Evolutionary conservation across 169 alveolate species (phyloP).

Genomic region (Cryptosporidium ubiquitum): DNA sequence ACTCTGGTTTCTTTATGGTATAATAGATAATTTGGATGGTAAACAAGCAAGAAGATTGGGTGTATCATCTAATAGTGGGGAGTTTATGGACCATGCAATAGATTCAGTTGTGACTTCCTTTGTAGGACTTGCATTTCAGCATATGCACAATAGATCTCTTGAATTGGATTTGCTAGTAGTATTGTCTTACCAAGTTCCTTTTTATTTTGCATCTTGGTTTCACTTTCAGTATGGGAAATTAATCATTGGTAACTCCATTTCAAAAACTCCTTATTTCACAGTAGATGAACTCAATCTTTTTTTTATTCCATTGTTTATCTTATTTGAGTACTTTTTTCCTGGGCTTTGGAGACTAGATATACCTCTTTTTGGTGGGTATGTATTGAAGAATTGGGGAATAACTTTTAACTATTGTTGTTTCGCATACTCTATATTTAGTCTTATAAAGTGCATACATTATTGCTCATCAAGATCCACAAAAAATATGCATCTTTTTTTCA

Average conservation of each 20-base stretch:
- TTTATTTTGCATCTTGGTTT: slow-evolving; percentile 70
- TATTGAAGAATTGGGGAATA: slow-evolving; percentile 14
- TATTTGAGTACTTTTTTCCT: slow-evolving; percentile 40
- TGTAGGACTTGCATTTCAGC: slow-evolving; percentile 55
- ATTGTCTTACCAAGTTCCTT: slow-evolving; percentile 51
- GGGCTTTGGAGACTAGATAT: slow-evolving; percentile 32
- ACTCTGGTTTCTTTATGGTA: slow-evolving; percentile 56
- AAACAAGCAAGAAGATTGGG: slow-evolving; percentile 76
- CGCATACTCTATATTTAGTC: slow-evolving; percentile 7
- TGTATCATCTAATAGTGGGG: slow-evolving; percentile 70
- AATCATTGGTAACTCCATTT: slow-evolving; percentile 47
- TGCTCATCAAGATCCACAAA: neutral
- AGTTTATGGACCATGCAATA: slow-evolving; percentile 72
- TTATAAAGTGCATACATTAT: neutral
- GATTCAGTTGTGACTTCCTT: slow-evolving; percentile 67
- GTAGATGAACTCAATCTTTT: slow-evolving; percentile 67
- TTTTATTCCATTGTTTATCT: slow-evolving; percentile 36
- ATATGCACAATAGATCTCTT: slow-evolving; percentile 31
- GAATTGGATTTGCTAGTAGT: slow-evolving; percentile 12
- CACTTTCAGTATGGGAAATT: slow-evolving; percentile 62
- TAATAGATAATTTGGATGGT: slow-evolving; percentile 74
- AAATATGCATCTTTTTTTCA: neutral
- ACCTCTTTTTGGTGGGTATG: neutral
- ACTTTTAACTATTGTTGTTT: slow-evolving; percentile 37
- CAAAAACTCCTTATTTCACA: slow-evolving; percentile 39